Conservation (phyloP, 768 basidiomycete genomes). For the Paxillus involutus region DNA sequence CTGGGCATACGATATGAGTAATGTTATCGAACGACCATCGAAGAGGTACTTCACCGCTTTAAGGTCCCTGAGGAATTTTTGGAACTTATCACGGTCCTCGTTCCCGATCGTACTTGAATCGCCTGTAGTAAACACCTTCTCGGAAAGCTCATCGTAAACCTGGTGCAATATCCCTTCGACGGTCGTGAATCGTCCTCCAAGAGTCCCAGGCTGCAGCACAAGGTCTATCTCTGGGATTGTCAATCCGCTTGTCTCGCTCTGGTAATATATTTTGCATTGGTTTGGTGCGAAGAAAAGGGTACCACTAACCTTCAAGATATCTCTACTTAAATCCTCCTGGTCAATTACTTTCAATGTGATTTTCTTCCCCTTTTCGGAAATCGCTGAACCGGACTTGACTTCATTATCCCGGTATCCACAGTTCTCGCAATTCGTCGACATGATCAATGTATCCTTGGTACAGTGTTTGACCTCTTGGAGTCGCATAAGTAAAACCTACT, state of each 20-base stretch:
- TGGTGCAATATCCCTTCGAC: conserved; percentile 94
- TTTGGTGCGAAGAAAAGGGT: neutral
- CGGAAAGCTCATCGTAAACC: conserved; percentile 90
- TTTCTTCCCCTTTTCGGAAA: conserved; percentile 82
- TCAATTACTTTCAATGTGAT: conserved; percentile 92
- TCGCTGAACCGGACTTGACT: conserved; percentile 91
- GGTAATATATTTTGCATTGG: neutral
- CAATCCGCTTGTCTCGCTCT: conserved; percentile 94
- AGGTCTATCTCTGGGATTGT: conserved; percentile 94
- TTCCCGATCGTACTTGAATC: conserved; percentile 49
- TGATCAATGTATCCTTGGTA: conserved; percentile 87
- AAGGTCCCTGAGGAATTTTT: conserved; percentile 70
- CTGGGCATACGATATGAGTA: conserved; percentile 34
- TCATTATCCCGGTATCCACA: conserved; percentile 99
- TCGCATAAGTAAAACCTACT: neutral
- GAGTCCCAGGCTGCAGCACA: conserved; percentile 85
- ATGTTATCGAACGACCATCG: neutral
- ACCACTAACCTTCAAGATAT: conserved; percentile 81
- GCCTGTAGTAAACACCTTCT: conserved; percentile 78
- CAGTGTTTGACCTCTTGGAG: neutral
- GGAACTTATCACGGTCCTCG: conserved; percentile 60
- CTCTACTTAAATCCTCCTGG: conserved; percentile 86
- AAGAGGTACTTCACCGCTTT: conserved; percentile 55
- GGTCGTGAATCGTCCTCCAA: conserved; percentile 97
- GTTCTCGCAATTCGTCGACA: conserved; percentile 94